Conservation (phyloP, 768 basidiomycete species). For the Xerocomellus amylosporus region DNA sequence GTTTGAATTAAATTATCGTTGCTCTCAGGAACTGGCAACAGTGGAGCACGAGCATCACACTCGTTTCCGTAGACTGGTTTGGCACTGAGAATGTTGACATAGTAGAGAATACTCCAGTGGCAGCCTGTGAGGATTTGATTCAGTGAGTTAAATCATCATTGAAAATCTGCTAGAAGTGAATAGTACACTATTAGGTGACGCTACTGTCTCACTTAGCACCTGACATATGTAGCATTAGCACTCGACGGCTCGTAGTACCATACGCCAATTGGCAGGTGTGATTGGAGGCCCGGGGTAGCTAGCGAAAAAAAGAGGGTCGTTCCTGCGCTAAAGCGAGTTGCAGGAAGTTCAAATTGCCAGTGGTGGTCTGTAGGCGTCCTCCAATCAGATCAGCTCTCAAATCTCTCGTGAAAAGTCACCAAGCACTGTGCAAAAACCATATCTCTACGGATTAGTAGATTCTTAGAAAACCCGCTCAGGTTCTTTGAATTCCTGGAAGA, state of each 20-base stretch:
- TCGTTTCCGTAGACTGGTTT: not conserved
- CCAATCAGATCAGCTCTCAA: not conserved
- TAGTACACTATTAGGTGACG: not conserved
- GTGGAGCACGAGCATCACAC: not conserved
- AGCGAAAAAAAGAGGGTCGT: constrained; percentile 1
- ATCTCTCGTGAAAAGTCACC: not conserved
- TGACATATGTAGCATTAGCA: too few species aligned
- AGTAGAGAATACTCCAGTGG: not conserved
- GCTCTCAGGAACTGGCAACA: not conserved
- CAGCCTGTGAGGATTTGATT: not conserved
- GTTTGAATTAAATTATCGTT: not conserved
- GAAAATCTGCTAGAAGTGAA: not conserved
- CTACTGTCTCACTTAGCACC: not conserved
- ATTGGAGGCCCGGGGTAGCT: not conserved
- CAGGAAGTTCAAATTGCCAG: too few species aligned
- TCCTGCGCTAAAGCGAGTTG: not conserved
- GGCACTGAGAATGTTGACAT: constrained; percentile 8
- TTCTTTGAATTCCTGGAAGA: not conserved
- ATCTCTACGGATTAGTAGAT: too few species aligned
- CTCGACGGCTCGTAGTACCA: too few species aligned
- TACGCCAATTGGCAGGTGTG: not conserved
- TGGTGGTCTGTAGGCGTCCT: too few species aligned
- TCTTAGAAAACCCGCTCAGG: not conserved
- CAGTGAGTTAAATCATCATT: not conserved
- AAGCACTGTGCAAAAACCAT: too few species aligned